A percentile compares a stretch with the other conserved stretches of the same genome.
phyloP scores from a whole-genome alignment of 202 grass and related monocot genomes.

The Brachypodium distachyon region DNA sequence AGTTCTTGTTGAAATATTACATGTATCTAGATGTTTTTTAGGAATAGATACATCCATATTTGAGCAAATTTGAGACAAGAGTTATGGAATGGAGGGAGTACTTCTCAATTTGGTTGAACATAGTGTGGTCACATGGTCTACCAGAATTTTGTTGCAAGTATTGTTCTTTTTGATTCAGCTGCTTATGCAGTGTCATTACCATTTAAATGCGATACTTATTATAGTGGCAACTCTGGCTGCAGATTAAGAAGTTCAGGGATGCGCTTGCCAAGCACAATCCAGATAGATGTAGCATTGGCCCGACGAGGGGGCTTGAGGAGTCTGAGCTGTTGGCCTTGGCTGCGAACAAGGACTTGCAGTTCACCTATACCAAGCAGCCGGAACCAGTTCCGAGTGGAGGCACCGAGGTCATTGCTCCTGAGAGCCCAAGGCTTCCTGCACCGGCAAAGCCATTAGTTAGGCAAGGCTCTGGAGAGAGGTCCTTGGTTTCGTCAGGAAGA shows the following conservation, averaged over 20 bases:
- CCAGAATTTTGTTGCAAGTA: neutral
- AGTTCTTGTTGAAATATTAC: too few relatives aligned
- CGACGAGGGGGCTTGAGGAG: slow-evolving; percentile 61
- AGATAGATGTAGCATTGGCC: slow-evolving; percentile 62
- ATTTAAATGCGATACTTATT: neutral
- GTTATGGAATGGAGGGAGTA: neutral
- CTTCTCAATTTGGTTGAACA: neutral
- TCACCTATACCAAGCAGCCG: slow-evolving; percentile 61
- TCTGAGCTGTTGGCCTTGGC: slow-evolving; percentile 58
- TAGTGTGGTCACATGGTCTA: neutral
- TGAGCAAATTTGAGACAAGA: too few relatives aligned
- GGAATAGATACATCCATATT: too few relatives aligned
- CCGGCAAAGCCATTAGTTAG: slow-evolving; percentile 2
- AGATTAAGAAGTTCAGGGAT: slow-evolving; percentile 87
- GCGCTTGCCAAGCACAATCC: slow-evolving; percentile 73
- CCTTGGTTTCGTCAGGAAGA: slow-evolving; percentile 56
- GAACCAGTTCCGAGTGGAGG: slow-evolving; percentile 8
- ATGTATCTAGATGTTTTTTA: too few relatives aligned
- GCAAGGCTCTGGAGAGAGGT: slow-evolving; percentile 42
- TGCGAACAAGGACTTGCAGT: slow-evolving; percentile 69
- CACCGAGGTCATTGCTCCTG: slow-evolving; percentile 12
- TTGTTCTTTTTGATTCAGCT: neutral
- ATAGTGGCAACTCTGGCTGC: neutral
- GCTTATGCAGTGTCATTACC: neutral
- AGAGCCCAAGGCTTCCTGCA: slow-evolving; percentile 24